Evolutionary conservation across 257 asterid species (phyloP).

Genomic region (Petunia axillaris): DNA sequence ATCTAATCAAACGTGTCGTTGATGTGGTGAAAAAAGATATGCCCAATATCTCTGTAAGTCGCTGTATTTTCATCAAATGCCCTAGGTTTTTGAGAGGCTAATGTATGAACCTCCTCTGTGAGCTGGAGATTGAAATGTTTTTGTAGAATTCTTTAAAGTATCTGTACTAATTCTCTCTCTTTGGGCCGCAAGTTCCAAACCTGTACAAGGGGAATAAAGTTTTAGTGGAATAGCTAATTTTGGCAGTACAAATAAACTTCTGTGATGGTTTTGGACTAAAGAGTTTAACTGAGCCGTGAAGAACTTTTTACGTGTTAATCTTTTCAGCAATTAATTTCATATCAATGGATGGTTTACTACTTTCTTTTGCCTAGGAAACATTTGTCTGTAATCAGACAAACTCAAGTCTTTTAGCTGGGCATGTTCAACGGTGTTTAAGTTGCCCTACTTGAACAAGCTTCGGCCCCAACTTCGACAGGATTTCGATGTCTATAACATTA

Average conservation of each 20-base stretch:
- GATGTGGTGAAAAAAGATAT: conserved; percentile 91
- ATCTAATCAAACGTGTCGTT: conserved; percentile 91
- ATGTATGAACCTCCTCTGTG: too few relatives aligned
- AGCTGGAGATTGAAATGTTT: too few relatives aligned
- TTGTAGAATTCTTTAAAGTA: neutral
- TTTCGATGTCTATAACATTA: neutral
- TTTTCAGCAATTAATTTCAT: neutral
- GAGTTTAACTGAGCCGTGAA: neutral
- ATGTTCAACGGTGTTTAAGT: neutral
- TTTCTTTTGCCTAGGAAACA: neutral
- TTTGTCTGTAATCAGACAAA: neutral
- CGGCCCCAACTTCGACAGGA: conserved; percentile 14
- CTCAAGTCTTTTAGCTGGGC: neutral
- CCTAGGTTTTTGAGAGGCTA: conserved; percentile 1
- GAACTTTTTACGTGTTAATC: neutral
- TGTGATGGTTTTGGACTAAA: neutral
- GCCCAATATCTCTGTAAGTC: conserved; percentile 78
- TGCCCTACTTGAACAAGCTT: conserved; percentile 2
- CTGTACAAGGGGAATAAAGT: neutral
- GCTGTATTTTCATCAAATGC: conserved; percentile 9
- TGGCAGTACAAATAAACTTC: neutral
- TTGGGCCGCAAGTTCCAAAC: neutral
- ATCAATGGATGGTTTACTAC: neutral
- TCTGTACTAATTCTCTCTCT: neutral
- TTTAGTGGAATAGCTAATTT: neutral